phyloP scores from a whole-genome alignment of 2,329 filamentous ascomycete genomes.

The Colletotrichum euphorbiae region DNA sequence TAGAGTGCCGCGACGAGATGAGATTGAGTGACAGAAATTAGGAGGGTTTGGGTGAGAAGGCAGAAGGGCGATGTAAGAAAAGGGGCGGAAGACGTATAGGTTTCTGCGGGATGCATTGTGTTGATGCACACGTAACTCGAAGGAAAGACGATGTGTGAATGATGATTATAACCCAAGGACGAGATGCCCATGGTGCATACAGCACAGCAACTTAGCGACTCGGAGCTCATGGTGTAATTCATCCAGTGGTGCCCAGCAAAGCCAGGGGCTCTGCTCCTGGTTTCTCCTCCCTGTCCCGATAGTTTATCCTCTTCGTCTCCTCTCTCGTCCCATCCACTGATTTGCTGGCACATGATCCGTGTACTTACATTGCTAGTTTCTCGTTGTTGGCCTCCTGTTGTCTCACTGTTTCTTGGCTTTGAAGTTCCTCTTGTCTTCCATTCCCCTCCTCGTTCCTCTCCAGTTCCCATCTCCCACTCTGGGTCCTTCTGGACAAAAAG shows the following conservation, averaged over 20 bases:
- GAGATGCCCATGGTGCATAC: no score
- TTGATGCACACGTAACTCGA: neutral
- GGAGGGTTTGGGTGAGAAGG: neutral
- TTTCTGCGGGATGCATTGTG: no score
- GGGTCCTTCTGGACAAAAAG: neutral
- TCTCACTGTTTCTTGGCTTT: neutral
- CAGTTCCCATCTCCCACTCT: neutral
- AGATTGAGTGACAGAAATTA: neutral
- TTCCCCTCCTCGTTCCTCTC: neutral
- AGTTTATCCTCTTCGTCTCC: slow-evolving; percentile 12
- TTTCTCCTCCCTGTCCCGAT: slow-evolving; percentile 4
- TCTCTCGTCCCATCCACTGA: slow-evolving; percentile 2
- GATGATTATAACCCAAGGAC: no score
- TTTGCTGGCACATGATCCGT: slow-evolving; percentile 11
- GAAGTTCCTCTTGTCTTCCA: no score
- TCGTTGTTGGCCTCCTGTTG: slow-evolving; percentile 14
- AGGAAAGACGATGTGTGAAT: no score
- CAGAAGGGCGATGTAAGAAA: neutral
- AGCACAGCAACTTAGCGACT: no score
- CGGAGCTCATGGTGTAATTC: neutral
- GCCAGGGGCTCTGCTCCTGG: slow-evolving; percentile 9
- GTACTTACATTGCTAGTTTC: neutral
- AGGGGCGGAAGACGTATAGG: neutral
- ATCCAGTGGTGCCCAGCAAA: neutral
- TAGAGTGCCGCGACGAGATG: neutral